Evolutionary conservation across 495 filamentous ascomycete species (phyloP), one percentile per base, ranked within the genome.

Genomic region (Cercophora newfieldiana): DNA sequence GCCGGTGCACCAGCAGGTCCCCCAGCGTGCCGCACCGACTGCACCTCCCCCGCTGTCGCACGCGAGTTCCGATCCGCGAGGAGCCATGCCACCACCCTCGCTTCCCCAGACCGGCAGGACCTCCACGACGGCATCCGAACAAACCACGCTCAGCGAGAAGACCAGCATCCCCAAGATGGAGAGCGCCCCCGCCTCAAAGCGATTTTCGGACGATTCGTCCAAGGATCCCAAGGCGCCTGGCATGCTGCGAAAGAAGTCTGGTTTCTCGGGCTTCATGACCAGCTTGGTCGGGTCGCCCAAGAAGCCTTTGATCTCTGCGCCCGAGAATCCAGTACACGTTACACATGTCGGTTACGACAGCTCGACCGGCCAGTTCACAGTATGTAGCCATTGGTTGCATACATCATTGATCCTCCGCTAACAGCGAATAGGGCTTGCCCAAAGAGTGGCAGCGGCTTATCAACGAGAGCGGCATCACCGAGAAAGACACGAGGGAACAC

Each of bases 261-360:
- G 92, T 61, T 96, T 99, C 73, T 97, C 94, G 2, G 93, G 89
- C 70, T 96, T 98, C 74, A 89, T 99, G 86, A 97, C 89, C 72
- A 94, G 90, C 78, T 85, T 97, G 77, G 85, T 98, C 54, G 93
- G 95, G 37, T 94, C 92, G 26, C 95, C 91, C 48, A 90, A 93
- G 68, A 90, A 90, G 66, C 90, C 95, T 33, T 90, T 96, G 72
- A 98, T 99, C 66, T 98, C 95, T 6, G 89, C 91, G 8, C 95
- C 95, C 49, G 93, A 97, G 77, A 97, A 99, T 74, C 96, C 96
- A 12, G 93, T 98, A 28, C 95, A 99, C 75, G 90, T 99, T 61
- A 99, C 96, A 50, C 95, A 99, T 74, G 95, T 99, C 61, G 94
- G 96, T 57, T 97, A 97, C 75, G 94, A 99, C 77, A 96, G 96